These are phyloP conservation scores for Zygoascus hellenicus DNA, from an alignment of 1,139 yeast genomes.

Conservation along the genomic window DNA sequence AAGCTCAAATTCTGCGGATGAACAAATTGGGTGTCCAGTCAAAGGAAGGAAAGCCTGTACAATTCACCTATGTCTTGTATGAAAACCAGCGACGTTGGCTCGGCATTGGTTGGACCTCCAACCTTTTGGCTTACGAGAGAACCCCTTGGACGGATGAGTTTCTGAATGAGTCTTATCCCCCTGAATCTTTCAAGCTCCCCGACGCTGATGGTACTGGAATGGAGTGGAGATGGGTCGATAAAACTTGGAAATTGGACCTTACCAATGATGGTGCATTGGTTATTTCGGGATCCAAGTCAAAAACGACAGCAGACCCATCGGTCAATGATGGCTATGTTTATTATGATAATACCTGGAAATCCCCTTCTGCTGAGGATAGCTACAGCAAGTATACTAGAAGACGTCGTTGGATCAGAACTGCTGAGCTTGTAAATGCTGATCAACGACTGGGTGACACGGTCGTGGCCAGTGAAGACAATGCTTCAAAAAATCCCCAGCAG, in stretches of 20 bases:
- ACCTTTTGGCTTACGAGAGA: constrained; percentile 84
- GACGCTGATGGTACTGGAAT: constrained; percentile 64
- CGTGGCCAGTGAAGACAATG: constrained; percentile 3
- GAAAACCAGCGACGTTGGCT: constrained; percentile 97
- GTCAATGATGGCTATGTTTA: constrained; percentile 82
- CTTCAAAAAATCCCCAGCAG: constrained; percentile 3
- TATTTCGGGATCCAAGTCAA: constrained; percentile 55
- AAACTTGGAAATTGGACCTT: constrained; percentile 82
- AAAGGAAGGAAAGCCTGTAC: constrained; percentile 52
- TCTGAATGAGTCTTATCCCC: constrained; percentile 73
- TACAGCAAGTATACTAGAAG: constrained; percentile 89
- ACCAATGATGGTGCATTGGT: constrained; percentile 85
- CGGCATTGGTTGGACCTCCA: constrained; percentile 97
- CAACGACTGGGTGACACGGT: constrained; percentile 9
- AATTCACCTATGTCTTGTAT: constrained; percentile 87
- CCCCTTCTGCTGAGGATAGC: constrained; percentile 81
- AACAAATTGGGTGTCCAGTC: constrained; percentile 50
- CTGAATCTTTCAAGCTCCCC: constrained; percentile 75
- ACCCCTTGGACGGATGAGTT: constrained; percentile 98
- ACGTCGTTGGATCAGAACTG: constrained; percentile 93
- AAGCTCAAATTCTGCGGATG: constrained; percentile 20
- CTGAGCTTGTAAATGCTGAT: constrained; percentile 55
- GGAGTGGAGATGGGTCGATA: constrained; percentile 93
- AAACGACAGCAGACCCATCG: constrained; percentile 71
- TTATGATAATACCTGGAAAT: constrained; percentile 91